Base-by-base conservation (phyloP, 2,329 filamentous ascomycete species). In the Kalaharituber pfeilii region DNA sequence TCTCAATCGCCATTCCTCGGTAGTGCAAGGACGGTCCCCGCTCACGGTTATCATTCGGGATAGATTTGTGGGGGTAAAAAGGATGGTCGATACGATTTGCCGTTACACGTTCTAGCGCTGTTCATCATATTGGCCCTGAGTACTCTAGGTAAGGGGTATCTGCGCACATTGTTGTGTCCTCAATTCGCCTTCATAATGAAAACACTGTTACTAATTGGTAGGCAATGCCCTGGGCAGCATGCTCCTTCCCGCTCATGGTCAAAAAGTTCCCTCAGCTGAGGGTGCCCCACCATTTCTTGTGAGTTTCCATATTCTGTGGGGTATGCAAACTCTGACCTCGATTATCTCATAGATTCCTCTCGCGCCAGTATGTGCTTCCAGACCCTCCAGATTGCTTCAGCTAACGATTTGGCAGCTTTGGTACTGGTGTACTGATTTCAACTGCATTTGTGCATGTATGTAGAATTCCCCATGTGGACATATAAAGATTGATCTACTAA, bases 381-480 rank as follows among this genome's bases (percentile, higher is more conserved):
- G 9, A 22, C 47, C 49, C 36, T 8, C 30, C 44, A n/a, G 27
- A 52, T 53, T 47, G 47, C 53, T 22, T 39, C 54, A 30, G 42
- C 42, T 27, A 51, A 59, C 25, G 25, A 44, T 44, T 68, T 67
- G 78, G 58, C 76, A 80, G 86, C 69, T 83, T 86, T 60, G 83
- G 85, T 64, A 91, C 85, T 1, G 85, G 85, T 56, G 86, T 91
- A 20, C 72, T 91, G n/a, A 81, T 91, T 58, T 84, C 86, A 9
- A 91, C 85, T 1, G 84, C 85, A 53, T 91, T 91, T 64, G 84
- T 89, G 25, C 84, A 89, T 67, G 72, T 80, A 56, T 68, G 72
- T 82, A 11, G 74, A 82, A 4, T 80, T 78, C 53, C 83, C n/a
- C n/a, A n/a, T n/a, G n/a, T n/a, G n/a, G n/a, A n/a, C n/a, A n/a